These are phyloP conservation scores for Phytophthora meadii DNA, from an alignment of 352 stramenopile genomes.

Conservation along the genomic window DNA sequence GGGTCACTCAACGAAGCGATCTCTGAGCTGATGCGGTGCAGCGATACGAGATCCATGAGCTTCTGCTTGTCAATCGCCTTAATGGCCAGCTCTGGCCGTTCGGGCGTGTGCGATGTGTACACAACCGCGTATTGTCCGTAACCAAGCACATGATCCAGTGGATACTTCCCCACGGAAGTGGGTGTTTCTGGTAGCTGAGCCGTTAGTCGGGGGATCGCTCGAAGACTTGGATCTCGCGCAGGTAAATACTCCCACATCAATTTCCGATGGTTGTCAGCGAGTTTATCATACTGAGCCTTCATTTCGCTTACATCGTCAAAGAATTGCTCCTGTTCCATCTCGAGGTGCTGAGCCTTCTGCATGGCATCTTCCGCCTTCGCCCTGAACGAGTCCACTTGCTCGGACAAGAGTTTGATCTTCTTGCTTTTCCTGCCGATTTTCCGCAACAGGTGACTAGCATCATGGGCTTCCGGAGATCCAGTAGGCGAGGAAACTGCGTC, in stretches of 20 bases:
- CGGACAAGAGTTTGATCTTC: slow-evolving; percentile 54
- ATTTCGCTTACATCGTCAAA: slow-evolving; percentile 78
- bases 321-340: slow-evolving; percentile 89
- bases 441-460: slow-evolving; percentile 22
- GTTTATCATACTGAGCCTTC: slow-evolving; percentile 76
- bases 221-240: slow-evolving; percentile 54
- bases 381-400: slow-evolving; percentile 51
- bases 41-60: slow-evolving; percentile 70
- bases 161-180: slow-evolving; percentile 67
- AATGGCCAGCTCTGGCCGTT: slow-evolving; percentile 55
- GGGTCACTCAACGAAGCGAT: slow-evolving; percentile 77
- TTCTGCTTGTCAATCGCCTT: slow-evolving; percentile 91
- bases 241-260: slow-evolving; percentile 86
- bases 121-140: slow-evolving; percentile 89
- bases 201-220: slow-evolving; percentile 57
- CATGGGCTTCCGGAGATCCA: neutral
- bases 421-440: slow-evolving; percentile 53
- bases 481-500: neutral
- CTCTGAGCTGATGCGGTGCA: slow-evolving; percentile 84
- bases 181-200: slow-evolving; percentile 59
- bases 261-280: slow-evolving; percentile 62
- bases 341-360: slow-evolving; percentile 77
- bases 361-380: slow-evolving; percentile 49
- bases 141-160: slow-evolving; percentile 73
- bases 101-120: slow-evolving; percentile 46